Evolutionary conservation across 1,284 basidiomycete species (phyloP), one percentile per base, ranked within the genome.

Genomic region (Tremellales sp.): DNA sequence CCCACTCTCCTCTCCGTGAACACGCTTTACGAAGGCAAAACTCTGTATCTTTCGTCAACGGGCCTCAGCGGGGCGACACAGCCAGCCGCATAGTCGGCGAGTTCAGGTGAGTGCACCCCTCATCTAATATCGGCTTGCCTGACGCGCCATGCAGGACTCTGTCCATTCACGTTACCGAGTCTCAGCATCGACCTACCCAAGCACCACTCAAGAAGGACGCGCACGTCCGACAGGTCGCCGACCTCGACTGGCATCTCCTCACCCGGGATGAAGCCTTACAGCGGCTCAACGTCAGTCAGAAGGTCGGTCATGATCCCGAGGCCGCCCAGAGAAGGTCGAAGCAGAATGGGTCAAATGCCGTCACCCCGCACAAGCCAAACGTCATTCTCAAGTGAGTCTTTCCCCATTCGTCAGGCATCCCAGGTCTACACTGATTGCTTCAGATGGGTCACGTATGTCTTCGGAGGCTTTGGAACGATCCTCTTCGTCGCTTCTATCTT

Each of bases 241-340:
- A 62, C 21, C 73, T 84, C 46, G 81, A 82, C 48, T 84, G 79
- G 79, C 82, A 83, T 59, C 75, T 66, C 39, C 66, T 82, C 15
- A 58, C 75, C 2, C 52, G 63, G 13, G 70, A 77, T 2, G 80
- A 81, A n/a, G 75, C 77, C 4, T 72, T 80, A 23, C 74, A 75
- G 47, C 74, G 80, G 15, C 75, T 83, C 42, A 75, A 75, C 22
- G 78, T 79, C 10, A 79, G 76, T 11, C 70, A 69, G 4, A 74
- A 72, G 33, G 61, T 66, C 2, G 82, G 82, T 8, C 72, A 83
- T 21, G 82, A 83, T 50, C 52, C 56, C 0, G 65, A 75, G 1
- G 80, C 82, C 58, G 79, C 77, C 29, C 68, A 75, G 36, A 75
- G 81, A 24, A 74, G 80, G 29, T 66, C 78, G 4, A 56, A 64